Percentiles rank a stretch among this genome's conserved stretches.
These are phyloP conservation scores for Kalmusia sp. DNA, from an alignment of 2,329 filamentous ascomycete genomes.

Conservation along the genomic window DNA sequence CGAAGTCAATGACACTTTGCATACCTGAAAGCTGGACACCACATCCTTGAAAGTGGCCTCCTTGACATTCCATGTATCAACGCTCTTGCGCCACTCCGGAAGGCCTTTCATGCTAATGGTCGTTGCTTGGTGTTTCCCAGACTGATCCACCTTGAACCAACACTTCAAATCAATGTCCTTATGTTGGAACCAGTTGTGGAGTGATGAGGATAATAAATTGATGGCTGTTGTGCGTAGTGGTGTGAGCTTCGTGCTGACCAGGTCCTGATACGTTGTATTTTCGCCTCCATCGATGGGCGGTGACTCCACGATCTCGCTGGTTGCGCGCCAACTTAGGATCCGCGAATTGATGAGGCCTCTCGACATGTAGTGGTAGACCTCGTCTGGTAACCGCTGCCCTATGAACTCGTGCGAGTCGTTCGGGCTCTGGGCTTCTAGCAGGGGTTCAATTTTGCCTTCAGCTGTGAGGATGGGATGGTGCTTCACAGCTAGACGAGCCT, in stretches of 20 bases:
- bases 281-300: slow-evolving; percentile 87
- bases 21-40: slow-evolving; percentile 34
- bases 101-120: slow-evolving; percentile 67
- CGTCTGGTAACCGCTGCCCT: slow-evolving; percentile 86
- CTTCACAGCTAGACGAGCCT: slow-evolving; percentile 82
- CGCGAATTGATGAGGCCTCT: slow-evolving; percentile 80
- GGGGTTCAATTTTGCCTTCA: slow-evolving; percentile 77
- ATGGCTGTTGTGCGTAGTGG: slow-evolving; percentile 79
- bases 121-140: slow-evolving; percentile 54
- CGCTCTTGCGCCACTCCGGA: slow-evolving; percentile 60
- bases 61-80: slow-evolving; percentile 77
- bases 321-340: slow-evolving; percentile 81
- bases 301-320: slow-evolving; percentile 76
- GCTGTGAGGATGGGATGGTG: slow-evolving; percentile 84
- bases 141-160: slow-evolving; percentile 69
- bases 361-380: slow-evolving; percentile 89
- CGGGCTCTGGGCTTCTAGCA: slow-evolving; percentile 76
- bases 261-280: slow-evolving; percentile 78
- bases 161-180: slow-evolving; percentile 78
- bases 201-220: slow-evolving; percentile 76
- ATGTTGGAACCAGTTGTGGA: slow-evolving; percentile 83
- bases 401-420: slow-evolving; percentile 88
- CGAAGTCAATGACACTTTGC: neutral
- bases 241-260: slow-evolving; percentile 77
- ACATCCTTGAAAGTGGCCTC: slow-evolving; percentile 60